These are phyloP conservation scores for Candida adriatica DNA, from an alignment of 805 yeast species.

Conservation along the genomic window DNA sequence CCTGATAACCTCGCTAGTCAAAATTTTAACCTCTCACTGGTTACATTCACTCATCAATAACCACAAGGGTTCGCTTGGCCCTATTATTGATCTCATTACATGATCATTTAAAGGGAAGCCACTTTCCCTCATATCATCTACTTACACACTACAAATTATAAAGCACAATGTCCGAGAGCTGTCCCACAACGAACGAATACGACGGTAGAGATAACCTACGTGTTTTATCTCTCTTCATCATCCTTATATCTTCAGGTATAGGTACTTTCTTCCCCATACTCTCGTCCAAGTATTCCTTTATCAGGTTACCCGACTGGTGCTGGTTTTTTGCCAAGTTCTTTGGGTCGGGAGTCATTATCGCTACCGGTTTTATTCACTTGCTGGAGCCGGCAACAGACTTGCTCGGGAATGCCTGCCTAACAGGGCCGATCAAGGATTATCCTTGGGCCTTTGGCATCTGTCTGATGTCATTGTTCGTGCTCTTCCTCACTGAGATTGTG, in stretches of 20 bases:
- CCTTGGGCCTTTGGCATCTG: conserved; percentile 55
- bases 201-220: conserved; percentile 37
- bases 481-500: conserved; percentile 43
- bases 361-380: conserved; percentile 75
- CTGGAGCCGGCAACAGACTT: conserved; percentile 62
- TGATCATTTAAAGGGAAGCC: too few species aligned
- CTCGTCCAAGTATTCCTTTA: conserved; percentile 50
- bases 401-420: conserved; percentile 51
- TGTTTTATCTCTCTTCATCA: conserved; percentile 57
- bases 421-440: conserved; percentile 47
- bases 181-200: conserved; percentile 37
- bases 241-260: conserved; percentile 47
- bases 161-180: too few species aligned
- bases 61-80: too few species aligned
- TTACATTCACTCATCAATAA: too few species aligned
- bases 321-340: conserved; percentile 67
- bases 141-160: too few species aligned
- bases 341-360: conserved; percentile 80
- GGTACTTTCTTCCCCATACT: conserved; percentile 60
- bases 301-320: conserved; percentile 53
- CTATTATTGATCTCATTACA: too few species aligned
- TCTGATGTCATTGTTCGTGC: conserved; percentile 36
- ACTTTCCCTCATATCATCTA: too few species aligned
- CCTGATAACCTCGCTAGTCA: too few species aligned
- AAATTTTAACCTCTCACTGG: too few species aligned